Evolutionary conservation across 108 stramenopile genomes (phyloP), one percentile per base, ranked within the genome.

Genomic region (Skeletonema potamos): DNA sequence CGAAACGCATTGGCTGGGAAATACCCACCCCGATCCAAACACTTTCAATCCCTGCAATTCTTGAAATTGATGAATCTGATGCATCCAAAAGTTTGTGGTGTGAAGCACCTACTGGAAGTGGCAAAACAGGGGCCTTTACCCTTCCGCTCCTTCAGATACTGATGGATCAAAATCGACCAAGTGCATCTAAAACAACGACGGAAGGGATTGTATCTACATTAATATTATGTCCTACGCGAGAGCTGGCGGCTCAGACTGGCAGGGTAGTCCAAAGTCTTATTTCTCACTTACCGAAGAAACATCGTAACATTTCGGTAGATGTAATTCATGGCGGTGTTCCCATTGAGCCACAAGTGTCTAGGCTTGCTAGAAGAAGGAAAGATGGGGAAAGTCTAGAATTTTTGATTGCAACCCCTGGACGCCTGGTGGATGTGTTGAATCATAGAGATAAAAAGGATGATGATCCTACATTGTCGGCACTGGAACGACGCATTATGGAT

Each of bases 321-420:
- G 77, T 79, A 20, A 32, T 91, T 17, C 64, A 84, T 66, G 92
- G 92, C 22, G 92, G 92, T 9, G 80, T 85, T 8, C 84, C 87
- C 0, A 28, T 86, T 24, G 76, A 88, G 54, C 75, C 88, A 12
- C 89, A 89, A 61, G 74, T 88, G 28, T 39, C 70, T 1, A 59
- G 61, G 48, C 73, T 92, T n/a, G 84, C 89, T 29, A 68, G 56
- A n/a, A 58, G 48, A 24, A 57, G 73, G 43, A 78, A 72, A 43
- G 20, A 68, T 10, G 74, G 76, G 24, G 58, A 59, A 11, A 72
- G 46, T 56, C 66, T 89, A n/a, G 97, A 98, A 56, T 64, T 98
- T 12, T 57, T 99, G 18, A 94, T 99, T 20, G 99, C 98, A 1
- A 99, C 99, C 18, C 99, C 99, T 1, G 99, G 99, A 0, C 74